Base-by-base conservation (phyloP, 2,329 filamentous ascomycete genomes). In the Scorias spongiosa region DNA sequence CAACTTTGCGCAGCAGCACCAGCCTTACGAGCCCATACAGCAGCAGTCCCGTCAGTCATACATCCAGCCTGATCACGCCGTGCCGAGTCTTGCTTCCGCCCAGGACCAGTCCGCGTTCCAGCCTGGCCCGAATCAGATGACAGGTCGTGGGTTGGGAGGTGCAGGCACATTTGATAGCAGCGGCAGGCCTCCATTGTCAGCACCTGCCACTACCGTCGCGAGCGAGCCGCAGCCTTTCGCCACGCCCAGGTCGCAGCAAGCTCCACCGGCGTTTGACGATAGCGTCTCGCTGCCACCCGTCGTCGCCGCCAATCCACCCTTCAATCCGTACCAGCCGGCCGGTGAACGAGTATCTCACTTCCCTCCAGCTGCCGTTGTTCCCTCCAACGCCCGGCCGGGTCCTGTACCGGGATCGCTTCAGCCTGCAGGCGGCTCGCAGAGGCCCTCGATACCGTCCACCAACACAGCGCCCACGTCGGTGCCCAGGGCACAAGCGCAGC, bases 331-430 rank as follows among this genome's bases (percentile, higher is more conserved):
- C 20, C 32, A 4, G 32, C 32, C 11, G 15, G 32, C 32, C 15
- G 15, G 12, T 9, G 12, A 12, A 9, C 32, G 32, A 15, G 15
- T 15, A 36, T 12, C 32, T 12, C 32, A 36, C 32, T 36, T 36
- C 9, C 32, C 32, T 5, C 32, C 32, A 36, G 32, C 32, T 9
- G 32, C 32, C 15, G 15, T 36, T 15, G 32, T 36, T 36, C 32
- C 32, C 32, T 36, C 32, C 11, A 36, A 32, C 32, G 32, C 32
- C 11, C 32, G 32, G 9, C 32, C 32, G 15, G 32, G 32, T 36
- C 32, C 32, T 36, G 61, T 82, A 4, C 78, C 78, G 14, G 76
- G 76, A 46, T 71, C 75, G 42, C 64, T 81, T 37, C 78, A 80
- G 56, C 69, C 74, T 49, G 57, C 64, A 29, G 65, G 62, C 26